Evolutionary conservation across 495 filamentous ascomycete genomes (phyloP), one percentile per base, ranked within the genome.

Genomic region (Paragyromitra xinjiangensis): DNA sequence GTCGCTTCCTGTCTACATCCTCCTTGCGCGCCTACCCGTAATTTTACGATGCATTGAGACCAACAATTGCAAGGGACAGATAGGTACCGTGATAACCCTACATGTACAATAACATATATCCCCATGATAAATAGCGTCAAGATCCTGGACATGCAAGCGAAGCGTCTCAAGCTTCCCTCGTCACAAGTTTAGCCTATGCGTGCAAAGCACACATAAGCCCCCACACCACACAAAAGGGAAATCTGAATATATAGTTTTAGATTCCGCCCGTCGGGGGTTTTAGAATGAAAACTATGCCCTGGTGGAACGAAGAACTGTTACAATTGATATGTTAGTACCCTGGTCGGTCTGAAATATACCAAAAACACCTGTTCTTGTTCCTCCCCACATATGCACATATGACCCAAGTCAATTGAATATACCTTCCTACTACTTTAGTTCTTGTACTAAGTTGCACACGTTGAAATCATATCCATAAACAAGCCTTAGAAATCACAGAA

Each of bases 181-280:
- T 59, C 39, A 19, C 42, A 53, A 53, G 71, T 75, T 75, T 75
- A 75, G 64, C 64, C 71, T 69, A 19, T 39, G n/a, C 26, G 63
- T 24, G 26, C 67, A 26, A 62, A 51, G 16, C 5, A 51, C 14
- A 19, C 19, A 0, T 19, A 68, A 53, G 16, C 39, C 50, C 42
- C 14, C 64, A 61, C 24, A 22, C 5, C 11, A 19, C 16, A 29
- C 29, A 34, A 12, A 24, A 24, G 29, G 64, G 39, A 24, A 22
- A 53, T 34, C 37, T n/a, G 40, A 29, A 29, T 37, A 34, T 19
- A 14, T 24, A 58, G 6, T 9, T 9, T 34, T 34, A 19, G 34
- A 58, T 58, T 19, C 8, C 22, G 14, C 19, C 2, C 6, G 29
- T 11, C 29, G 11, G 14, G 22, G 14, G 34, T 6, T 7, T 19